phyloP scores from a whole-genome alignment of 176 grass and related monocot species.

The Eragrostis nindensis region DNA sequence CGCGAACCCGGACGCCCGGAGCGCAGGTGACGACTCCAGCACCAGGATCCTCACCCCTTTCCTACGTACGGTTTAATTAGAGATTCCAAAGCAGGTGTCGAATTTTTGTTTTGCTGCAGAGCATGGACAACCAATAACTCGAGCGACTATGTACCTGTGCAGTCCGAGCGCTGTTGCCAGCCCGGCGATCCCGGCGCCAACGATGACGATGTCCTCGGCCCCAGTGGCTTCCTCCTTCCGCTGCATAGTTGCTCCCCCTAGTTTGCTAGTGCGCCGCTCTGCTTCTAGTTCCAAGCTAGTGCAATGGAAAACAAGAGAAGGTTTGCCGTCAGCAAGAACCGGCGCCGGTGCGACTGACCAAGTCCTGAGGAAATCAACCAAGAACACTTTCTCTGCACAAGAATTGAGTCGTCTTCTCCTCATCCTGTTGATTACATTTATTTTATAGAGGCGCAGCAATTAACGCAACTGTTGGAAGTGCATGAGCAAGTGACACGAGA shows the following conservation, averaged over 20 bases:
- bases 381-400: neutral
- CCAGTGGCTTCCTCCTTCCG: slow-evolving; percentile 12
- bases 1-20: slow-evolving; percentile 65
- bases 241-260: slow-evolving; percentile 17
- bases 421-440: neutral
- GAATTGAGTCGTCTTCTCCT: neutral
- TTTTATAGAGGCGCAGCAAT: neutral
- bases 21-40: slow-evolving; percentile 68
- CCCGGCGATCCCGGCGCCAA: slow-evolving; percentile 63
- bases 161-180: slow-evolving; percentile 68
- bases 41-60: slow-evolving; percentile 68
- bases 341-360: neutral
- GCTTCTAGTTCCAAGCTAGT: neutral
- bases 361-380: slow-evolving; percentile 3
- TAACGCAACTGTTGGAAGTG: neutral
- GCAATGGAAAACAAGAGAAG: neutral
- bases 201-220: slow-evolving; percentile 56
- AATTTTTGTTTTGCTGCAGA: too few relatives aligned
- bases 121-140: too few relatives aligned
- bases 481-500: too few relatives aligned
- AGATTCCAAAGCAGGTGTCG: neutral
- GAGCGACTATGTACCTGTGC: slow-evolving; percentile 34
- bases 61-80: slow-evolving; percentile 15
- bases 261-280: neutral
- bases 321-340: too few relatives aligned